Evolutionary conservation across 2,329 filamentous ascomycete species (phyloP).

Genomic region (Pseudocercospora macadamiae): DNA sequence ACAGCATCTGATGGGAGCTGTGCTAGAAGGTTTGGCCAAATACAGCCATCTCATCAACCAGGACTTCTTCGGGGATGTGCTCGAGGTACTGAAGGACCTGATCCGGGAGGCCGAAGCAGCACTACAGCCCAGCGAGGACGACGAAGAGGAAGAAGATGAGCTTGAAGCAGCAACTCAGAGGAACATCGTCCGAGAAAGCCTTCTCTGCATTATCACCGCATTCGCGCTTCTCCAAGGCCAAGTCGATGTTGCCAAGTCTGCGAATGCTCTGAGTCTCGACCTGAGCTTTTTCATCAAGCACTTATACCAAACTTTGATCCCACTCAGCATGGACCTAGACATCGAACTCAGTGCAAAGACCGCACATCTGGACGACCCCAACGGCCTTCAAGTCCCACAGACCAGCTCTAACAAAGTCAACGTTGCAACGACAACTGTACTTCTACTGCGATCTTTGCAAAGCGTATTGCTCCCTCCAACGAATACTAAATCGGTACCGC

Average conservation of each 20-base stretch:
- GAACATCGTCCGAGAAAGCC: conserved; percentile 80
- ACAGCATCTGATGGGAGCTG: conserved; percentile 90
- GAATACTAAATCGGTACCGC: conserved; percentile 74
- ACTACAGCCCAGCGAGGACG: conserved; percentile 49
- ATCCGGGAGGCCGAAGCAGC: conserved; percentile 69
- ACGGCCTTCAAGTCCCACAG: conserved; percentile 59
- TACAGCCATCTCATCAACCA: conserved; percentile 98
- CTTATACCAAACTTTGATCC: conserved; percentile 83
- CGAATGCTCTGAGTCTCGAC: conserved; percentile 80
- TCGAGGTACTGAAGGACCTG: conserved; percentile 92
- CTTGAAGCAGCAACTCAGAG: conserved; percentile 55
- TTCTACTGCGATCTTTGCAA: conserved; percentile 84
- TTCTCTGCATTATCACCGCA: conserved; percentile 93
- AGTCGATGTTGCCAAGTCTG: conserved; percentile 78
- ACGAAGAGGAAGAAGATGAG: conserved; percentile 46
- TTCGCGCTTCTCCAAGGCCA: conserved; percentile 96
- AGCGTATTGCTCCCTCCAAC: conserved; percentile 77
- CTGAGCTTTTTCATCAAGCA: conserved; percentile 94
- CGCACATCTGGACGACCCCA: conserved; percentile 61
- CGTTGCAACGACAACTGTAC: conserved; percentile 89
- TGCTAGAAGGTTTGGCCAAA: conserved; percentile 89
- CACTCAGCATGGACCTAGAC: conserved; percentile 78
- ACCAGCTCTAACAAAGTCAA: conserved; percentile 70
- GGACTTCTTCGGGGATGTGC: conserved; percentile 94
- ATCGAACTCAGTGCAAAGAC: conserved; percentile 78